Conservation (phyloP, 495 filamentous ascomycete genomes). For the Cercophora samala region DNA sequence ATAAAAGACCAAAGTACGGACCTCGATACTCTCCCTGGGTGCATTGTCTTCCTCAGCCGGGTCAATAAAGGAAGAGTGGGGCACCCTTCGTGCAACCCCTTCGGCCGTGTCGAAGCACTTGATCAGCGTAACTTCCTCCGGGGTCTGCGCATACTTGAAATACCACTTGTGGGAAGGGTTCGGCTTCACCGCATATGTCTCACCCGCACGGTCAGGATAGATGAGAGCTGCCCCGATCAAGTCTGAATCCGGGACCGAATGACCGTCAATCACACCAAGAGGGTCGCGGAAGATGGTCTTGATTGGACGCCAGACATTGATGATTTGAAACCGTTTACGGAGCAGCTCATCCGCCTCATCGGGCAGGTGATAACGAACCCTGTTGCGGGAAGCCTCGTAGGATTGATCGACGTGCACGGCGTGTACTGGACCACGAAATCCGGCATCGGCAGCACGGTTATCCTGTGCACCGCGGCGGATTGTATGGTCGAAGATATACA, state of each 20-base stretch:
- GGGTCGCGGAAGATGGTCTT: slow-evolving; percentile 61
- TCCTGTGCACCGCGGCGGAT: slow-evolving; percentile 49
- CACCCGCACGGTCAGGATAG: slow-evolving; percentile 69
- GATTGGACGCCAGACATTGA: slow-evolving; percentile 79
- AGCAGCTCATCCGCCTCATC: slow-evolving; percentile 60
- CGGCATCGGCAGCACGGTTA: background rate
- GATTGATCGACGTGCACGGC: slow-evolving; percentile 73
- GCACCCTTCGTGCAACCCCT: slow-evolving; percentile 57
- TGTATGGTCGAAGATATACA: slow-evolving; percentile 76
- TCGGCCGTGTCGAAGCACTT: slow-evolving; percentile 67
- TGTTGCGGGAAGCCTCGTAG: slow-evolving; percentile 54
- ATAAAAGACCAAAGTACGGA: slow-evolving; percentile 38
- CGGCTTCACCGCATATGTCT: slow-evolving; percentile 65
- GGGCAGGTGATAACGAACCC: slow-evolving; percentile 60
- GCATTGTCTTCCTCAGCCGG: slow-evolving; percentile 45
- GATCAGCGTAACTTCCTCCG: slow-evolving; percentile 61
- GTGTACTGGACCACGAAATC: slow-evolving; percentile 58
- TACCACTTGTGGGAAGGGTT: slow-evolving; percentile 63
- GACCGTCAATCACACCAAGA: slow-evolving; percentile 58
- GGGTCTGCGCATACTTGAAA: slow-evolving; percentile 69
- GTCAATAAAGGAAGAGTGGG: slow-evolving; percentile 63
- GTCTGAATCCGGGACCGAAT: slow-evolving; percentile 60
- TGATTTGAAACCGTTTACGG: slow-evolving; percentile 66
- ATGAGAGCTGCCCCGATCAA: slow-evolving; percentile 66
- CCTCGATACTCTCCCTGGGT: slow-evolving; percentile 62